Percentiles rank a stretch among this genome's conserved stretches.
These are phyloP conservation scores for Chrysochromulina parva DNA, from an alignment of 78 protist species.

Conservation along the genomic window DNA sequence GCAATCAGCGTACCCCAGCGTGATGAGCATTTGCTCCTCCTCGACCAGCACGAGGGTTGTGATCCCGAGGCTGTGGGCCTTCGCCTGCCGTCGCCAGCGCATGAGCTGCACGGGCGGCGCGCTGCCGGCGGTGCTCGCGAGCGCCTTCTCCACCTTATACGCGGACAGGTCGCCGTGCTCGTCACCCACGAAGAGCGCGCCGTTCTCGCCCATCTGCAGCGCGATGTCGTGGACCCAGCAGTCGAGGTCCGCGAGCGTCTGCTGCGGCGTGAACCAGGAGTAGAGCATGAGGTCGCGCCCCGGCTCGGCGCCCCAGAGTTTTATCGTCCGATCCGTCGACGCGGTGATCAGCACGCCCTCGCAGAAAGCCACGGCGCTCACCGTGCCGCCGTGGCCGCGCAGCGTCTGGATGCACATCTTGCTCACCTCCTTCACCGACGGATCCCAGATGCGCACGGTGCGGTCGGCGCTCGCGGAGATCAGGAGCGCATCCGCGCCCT, in stretches of 20 bases:
- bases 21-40: background rate
- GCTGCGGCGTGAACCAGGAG: background rate
- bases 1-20: background rate
- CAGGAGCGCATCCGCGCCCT: background rate
- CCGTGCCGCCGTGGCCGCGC: slow-evolving; percentile 8
- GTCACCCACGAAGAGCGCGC: background rate
- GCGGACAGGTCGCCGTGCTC: background rate
- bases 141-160: background rate
- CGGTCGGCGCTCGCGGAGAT: background rate
- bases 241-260: background rate
- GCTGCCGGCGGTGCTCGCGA: background rate
- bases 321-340: background rate
- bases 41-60: background rate
- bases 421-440: background rate
- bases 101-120: background rate
- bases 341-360: background rate
- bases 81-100: background rate
- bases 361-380: background rate
- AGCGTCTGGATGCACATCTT: background rate
- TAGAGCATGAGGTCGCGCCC: slow-evolving; percentile 14
- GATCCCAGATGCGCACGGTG: background rate
- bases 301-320: background rate
- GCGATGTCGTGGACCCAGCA: slow-evolving; percentile 12
- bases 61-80: background rate
- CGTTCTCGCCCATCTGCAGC: background rate